Evolutionary conservation across 1,284 basidiomycete genomes (phyloP), one percentile per base, ranked within the genome.

Genomic region (Rugosomyces carneus): DNA sequence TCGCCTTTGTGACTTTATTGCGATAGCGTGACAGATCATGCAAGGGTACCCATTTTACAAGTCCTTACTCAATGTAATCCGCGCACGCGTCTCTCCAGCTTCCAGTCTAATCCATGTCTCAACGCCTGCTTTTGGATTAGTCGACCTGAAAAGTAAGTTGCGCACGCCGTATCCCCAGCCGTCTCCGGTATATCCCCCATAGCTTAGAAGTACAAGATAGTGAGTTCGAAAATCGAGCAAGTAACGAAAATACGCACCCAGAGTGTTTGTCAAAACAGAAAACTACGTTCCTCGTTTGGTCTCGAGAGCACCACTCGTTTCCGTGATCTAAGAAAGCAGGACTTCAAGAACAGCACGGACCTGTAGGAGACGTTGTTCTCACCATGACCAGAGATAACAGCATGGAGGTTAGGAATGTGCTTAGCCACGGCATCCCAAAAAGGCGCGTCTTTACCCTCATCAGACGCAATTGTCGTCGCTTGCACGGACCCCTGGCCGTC

Each of bases 221-320:
- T 27, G 29, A 24, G 34, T 36, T 5, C 34, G 19, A 32, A 20
- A 37, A 11, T 31, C 37, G 42, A 1, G 6, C 9, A 23, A 16
- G 40, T 16, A 46, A 41, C 36, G 23, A 39, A 15, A 23, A 35
- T 6, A 66, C 73, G 7, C 52, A 83, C 80, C 82, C 81, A 1
- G 81, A 80, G 58, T 85, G 83, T 57, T 86, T 86, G 54, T 73
- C 69, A 52, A 85, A 86, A 57, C 83, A 86, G 61, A 84, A 84
- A 0, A 83, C 75, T 9, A 81, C 72, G 31, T 75, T 61, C 53
- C 79, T 77, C 1, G 66, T 70, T 0, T 72, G 72, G 53, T 84
- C 82, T 23, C 80, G 74, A 15, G 73, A 71, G 51, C 83, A 85
- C 82, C 83, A 86, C 60, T 85, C 82, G 47, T 84, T 73, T 1